Percentiles rank a stretch among this genome's conserved stretches.
Conservation (phyloP, 176 grass and related monocot genomes). For the Tillandsia leiboldiana region DNA sequence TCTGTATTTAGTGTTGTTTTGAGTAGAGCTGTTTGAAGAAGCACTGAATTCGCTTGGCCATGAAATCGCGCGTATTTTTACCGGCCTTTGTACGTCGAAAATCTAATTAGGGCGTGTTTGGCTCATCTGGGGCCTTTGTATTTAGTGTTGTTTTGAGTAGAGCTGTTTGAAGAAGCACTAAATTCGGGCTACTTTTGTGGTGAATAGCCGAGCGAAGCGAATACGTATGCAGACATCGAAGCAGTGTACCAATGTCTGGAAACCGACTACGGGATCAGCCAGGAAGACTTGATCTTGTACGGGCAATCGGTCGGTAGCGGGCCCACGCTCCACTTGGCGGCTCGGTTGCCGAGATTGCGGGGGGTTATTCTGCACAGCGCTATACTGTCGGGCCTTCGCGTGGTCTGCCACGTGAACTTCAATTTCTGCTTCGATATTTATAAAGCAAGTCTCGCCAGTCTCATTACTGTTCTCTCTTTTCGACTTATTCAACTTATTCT, state of each 20-base stretch:
- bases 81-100: too few relatives aligned
- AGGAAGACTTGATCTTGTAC: conserved; percentile 95
- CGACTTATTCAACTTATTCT: background rate
- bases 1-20: too few relatives aligned
- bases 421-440: conserved; percentile 98
- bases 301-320: conserved; percentile 97
- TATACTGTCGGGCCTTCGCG: conserved; percentile 89
- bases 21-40: too few relatives aligned
- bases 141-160: too few relatives aligned
- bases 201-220: conserved; percentile 71
- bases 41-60: too few relatives aligned
- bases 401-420: conserved; percentile 96
- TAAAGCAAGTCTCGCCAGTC: conserved; percentile 49
- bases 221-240: conserved; percentile 98
- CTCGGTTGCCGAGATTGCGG: conserved; percentile 74
- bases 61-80: too few relatives aligned
- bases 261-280: conserved; percentile 88
- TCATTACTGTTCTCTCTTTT: background rate
- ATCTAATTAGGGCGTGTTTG: too few relatives aligned
- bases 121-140: too few relatives aligned
- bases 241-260: conserved; percentile 92
- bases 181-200: conserved; percentile 3
- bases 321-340: conserved; percentile 85
- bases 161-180: too few relatives aligned
- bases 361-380: conserved; percentile 95